Conservation (phyloP, 192 early-diverging fungal genomes). For the Coemansia sp. region DNA sequence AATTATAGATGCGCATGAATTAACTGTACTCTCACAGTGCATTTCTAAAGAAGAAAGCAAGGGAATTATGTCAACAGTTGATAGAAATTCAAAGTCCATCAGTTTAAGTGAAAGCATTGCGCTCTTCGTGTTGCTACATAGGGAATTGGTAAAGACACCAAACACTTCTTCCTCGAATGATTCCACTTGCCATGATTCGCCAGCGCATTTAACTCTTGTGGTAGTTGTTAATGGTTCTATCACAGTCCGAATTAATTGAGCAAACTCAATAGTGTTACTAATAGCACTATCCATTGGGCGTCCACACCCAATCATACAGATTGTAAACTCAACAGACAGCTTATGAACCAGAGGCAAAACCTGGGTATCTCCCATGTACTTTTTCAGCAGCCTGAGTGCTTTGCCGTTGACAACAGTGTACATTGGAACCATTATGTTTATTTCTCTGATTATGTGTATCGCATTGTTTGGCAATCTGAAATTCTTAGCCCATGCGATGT, state of each 20-base stretch:
- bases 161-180: background rate
- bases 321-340: background rate
- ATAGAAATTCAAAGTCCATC: background rate
- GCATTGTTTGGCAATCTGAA: background rate
- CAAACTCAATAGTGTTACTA: background rate
- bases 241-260: background rate
- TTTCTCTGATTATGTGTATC: background rate
- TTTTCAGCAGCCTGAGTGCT: background rate
- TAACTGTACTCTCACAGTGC: background rate
- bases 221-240: background rate
- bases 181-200: background rate
- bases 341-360: background rate
- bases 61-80: background rate
- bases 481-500: background rate
- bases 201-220: background rate
- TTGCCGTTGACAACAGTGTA: background rate
- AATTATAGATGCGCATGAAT: background rate
- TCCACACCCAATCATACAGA: background rate
- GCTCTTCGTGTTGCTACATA: background rate
- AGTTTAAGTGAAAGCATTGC: background rate
- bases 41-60: background rate
- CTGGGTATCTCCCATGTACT: background rate
- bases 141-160: background rate
- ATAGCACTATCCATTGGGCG: background rate
- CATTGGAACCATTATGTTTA: background rate